Percentiles rank a stretch among this genome's conserved stretches.
Conservation (phyloP, 768 basidiomycete genomes). For the Auricularia auricula-judae region DNA sequence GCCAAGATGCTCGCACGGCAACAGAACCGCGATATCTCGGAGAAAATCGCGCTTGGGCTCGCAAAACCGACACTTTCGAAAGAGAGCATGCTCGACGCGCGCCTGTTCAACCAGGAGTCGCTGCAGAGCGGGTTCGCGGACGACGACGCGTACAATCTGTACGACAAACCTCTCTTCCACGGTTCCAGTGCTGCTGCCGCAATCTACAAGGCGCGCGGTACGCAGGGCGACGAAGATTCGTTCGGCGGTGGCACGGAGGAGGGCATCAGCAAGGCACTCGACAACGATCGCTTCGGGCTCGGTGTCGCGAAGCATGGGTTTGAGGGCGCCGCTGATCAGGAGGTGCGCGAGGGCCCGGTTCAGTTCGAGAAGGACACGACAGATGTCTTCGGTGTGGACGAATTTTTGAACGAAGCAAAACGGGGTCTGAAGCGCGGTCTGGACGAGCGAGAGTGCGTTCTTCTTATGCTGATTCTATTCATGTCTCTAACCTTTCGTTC, state of each 20-base stretch:
- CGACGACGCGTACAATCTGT: slow-evolving; percentile 89
- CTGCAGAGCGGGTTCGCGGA: slow-evolving; percentile 73
- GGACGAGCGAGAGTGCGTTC: slow-evolving; percentile 48
- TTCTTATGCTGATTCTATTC: slow-evolving; percentile 5
- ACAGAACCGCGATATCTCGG: slow-evolving; percentile 97
- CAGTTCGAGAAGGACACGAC: slow-evolving; percentile 96
- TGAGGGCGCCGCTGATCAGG: slow-evolving; percentile 80
- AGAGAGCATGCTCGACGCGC: slow-evolving; percentile 94
- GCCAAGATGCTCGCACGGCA: slow-evolving; percentile 93
- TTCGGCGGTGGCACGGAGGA: slow-evolving; percentile 95
- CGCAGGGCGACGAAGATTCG: slow-evolving; percentile 78
- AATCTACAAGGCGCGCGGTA: slow-evolving; percentile 92
- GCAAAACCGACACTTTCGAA: slow-evolving; percentile 95
- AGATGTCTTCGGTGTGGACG: slow-evolving; percentile 95
- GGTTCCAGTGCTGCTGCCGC: slow-evolving; percentile 96
- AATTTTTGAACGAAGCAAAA: slow-evolving; percentile 96
- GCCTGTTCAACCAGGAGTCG: slow-evolving; percentile 94
- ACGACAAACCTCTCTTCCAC: slow-evolving; percentile 91
- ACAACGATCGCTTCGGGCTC: slow-evolving; percentile 88
- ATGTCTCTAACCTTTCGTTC: not conserved
- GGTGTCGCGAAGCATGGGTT: slow-evolving; percentile 81
- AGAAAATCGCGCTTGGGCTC: slow-evolving; percentile 95
- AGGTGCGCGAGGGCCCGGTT: slow-evolving; percentile 84
- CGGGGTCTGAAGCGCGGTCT: slow-evolving; percentile 84
- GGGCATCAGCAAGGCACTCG: slow-evolving; percentile 80